Conservation (phyloP, 495 filamentous ascomycete species). For the Symbiotaphrina buchneri region DNA sequence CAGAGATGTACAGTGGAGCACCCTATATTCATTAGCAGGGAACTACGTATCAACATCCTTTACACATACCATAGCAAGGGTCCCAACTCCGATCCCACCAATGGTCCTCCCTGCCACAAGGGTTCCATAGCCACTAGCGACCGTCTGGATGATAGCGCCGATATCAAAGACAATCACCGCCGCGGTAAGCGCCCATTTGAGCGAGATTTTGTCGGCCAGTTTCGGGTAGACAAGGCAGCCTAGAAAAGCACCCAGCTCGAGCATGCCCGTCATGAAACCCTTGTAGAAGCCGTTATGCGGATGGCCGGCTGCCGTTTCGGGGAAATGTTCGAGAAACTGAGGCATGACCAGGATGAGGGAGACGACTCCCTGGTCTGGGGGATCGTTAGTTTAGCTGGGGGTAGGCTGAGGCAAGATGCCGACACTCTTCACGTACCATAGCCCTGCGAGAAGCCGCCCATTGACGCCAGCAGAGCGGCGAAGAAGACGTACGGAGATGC, state of each 20-base stretch:
- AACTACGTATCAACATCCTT: too few species aligned
- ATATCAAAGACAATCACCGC: conserved; percentile 10
- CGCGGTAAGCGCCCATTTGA: conserved; percentile 11
- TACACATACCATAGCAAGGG: conserved; percentile 13
- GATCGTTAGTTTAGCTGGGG: too few species aligned
- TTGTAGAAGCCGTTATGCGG: too few species aligned
- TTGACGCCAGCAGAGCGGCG: too few species aligned
- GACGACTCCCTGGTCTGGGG: conserved; percentile 11
- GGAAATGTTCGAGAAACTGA: conserved; percentile 9
- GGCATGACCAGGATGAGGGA: conserved; percentile 10
- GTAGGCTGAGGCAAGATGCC: too few species aligned
- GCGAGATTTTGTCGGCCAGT: conserved; percentile 10
- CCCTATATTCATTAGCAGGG: too few species aligned
- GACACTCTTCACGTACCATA: too few species aligned
- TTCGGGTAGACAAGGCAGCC: conserved; percentile 11
- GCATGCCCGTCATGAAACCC: too few species aligned
- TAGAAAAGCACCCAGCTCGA: conserved; percentile 11
- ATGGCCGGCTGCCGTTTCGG: too few species aligned
- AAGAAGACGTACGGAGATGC: too few species aligned
- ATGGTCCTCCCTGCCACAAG: conserved; percentile 11
- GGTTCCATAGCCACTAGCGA: conserved; percentile 8
- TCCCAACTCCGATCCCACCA: conserved; percentile 14
- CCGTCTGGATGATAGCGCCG: conserved; percentile 13
- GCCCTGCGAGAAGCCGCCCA: too few species aligned
- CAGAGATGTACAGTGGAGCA: conserved; percentile 26